Conservation (phyloP, 2,329 filamentous ascomycete genomes). For the Cyphellophora europaea region DNA sequence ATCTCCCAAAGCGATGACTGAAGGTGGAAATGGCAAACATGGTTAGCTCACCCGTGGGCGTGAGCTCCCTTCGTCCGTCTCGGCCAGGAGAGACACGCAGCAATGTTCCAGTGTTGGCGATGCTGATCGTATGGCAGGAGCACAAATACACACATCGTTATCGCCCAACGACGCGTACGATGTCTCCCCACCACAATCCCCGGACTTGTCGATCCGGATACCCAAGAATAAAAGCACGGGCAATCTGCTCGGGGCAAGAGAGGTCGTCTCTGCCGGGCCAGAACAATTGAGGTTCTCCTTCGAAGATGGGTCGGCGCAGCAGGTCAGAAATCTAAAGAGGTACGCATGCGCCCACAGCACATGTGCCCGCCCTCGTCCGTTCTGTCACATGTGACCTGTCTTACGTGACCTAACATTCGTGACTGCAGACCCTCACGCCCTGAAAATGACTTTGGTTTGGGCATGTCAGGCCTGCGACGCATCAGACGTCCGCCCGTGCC, state of each 20-base stretch:
- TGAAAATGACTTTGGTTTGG: slow-evolving; percentile 81
- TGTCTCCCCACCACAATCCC: background rate
- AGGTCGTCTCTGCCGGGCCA: slow-evolving; percentile 8
- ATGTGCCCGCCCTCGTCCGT: background rate
- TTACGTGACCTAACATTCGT: slow-evolving; percentile 2
- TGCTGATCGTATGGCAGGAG: too few relatives aligned
- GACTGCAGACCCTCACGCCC: slow-evolving; percentile 64
- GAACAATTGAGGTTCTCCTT: slow-evolving; percentile 65
- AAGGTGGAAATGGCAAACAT: background rate
- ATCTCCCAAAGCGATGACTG: background rate
- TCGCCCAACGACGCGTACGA: background rate
- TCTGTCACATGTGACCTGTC: background rate
- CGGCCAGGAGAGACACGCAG: too few relatives aligned
- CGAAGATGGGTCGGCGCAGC: slow-evolving; percentile 57
- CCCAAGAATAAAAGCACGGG: slow-evolving; percentile 41
- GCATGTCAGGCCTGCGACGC: slow-evolving; percentile 76
- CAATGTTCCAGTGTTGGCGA: too few relatives aligned
- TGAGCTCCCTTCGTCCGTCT: too few relatives aligned
- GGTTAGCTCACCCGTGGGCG: background rate
- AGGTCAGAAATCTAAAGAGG: slow-evolving; percentile 67
- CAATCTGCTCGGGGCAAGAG: slow-evolving; percentile 31
- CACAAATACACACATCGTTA: background rate
- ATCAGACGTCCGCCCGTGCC: slow-evolving; percentile 78
- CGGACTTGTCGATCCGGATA: slow-evolving; percentile 19
- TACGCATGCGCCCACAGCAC: slow-evolving; percentile 27